Base-by-base conservation (phyloP, 768 basidiomycete species). In the Pleurotus djamor region DNA sequence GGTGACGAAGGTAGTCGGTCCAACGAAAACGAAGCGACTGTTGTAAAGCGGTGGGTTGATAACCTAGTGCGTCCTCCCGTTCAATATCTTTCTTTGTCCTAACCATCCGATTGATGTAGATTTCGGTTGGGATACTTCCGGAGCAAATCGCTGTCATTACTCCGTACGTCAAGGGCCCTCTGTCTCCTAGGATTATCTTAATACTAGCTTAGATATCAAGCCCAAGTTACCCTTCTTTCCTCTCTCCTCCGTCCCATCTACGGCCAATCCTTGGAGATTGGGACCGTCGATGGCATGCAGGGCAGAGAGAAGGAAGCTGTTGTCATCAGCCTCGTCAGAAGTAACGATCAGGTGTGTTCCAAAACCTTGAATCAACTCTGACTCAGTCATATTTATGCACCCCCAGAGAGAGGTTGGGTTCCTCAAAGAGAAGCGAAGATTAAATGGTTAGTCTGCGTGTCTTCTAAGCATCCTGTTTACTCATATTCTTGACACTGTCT, bases 261-360 rank as follows among this genome's bases (percentile, higher is more conserved):
- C 65, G 90, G 89, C 0, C 70, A 77, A 0, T 75, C 76, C 28
- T 80, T 98, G 0, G 95, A 98, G 64, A 93, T 97, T 47, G 97
- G 96, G 1, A 93, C 91, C 0, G 95, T 98, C 0, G 97, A 98
- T 68, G 94, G 95, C 0, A 92, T 98, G 88, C 97, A 99, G 76
- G 96, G 96, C 0, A 84, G 97, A 51, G 96, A 99, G 71, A 94
- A 94, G 64, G 94, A 98, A 57, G 94, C 94, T 0, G 85, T 98
- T 41, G 84, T 98, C 21, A 91, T 99, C 56, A 92, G 86, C 64
- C 83, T 99, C 3, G 97, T 98, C 1, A 81, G 97, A 28, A 96
- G 94, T 64, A 99, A 98, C 66, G 87, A 91, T 56, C 86, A 83
- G 73, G 91, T 88, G 60, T 4, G 76, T 67, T 32, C 48, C 17